Base-by-base conservation (phyloP, 306 rosid genomes). In the Prinsepia uniflora region DNA sequence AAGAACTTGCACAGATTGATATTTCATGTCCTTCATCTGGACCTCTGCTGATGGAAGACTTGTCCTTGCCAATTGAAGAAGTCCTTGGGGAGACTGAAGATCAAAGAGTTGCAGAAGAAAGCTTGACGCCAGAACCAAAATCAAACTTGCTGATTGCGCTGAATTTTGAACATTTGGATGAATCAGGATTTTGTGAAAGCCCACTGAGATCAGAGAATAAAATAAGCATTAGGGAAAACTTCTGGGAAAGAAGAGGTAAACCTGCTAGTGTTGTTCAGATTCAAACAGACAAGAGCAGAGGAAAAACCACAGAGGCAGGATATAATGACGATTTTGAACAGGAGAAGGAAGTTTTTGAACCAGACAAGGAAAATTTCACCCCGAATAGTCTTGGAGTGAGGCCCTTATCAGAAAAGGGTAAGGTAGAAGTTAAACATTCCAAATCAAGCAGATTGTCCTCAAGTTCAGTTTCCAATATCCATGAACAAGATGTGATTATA, bases 241-340 rank as follows among this genome's bases (percentile, higher is more conserved):
- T 81, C 83, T 84, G 90, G 96, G 81, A 83, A 52, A 88, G 86
- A 81, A 86, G 89, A 74, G 91, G 89, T 65, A 89, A 83, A 84
- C 84, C 82, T 81, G 78, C 74, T 43, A 86, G 86, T 82, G 88
- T n/a, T n/a, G n/a, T 84, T 76, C 80, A 55, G 71, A 73, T 79
- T 73, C 82, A 43, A 74, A 84, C 82, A 20, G 81, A 84, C 48
- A 73, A 40, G 75, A 81, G 79, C 50, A 75, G 79, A 82, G 56
- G 70, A 24, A 71, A 63, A 75, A 52, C 42, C 41, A 65, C 34
- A 43, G 75, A 46, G 14, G 65, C 61, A 69, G 65, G 56, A 13
- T 63, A 58, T 82, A 81, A 54, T 63, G 65, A 77, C 59, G 73
- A 72, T 67, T 66, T 54, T 73, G 79, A 48, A 68, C 50, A 19